These are phyloP conservation scores for Xylariaceae sp. DNA, from an alignment of 2,329 filamentous ascomycete genomes.

Conservation along the genomic window DNA sequence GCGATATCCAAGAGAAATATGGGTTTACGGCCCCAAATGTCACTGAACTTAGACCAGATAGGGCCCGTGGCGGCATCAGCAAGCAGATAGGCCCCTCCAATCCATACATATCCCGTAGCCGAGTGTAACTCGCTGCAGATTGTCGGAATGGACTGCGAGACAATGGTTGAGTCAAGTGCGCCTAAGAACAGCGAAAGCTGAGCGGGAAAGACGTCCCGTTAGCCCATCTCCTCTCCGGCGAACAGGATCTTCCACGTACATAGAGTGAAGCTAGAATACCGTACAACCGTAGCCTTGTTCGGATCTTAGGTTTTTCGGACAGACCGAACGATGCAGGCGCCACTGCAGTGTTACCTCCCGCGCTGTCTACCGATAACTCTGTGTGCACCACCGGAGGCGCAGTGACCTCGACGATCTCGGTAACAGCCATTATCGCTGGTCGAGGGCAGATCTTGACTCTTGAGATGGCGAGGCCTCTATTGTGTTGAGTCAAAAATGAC, in stretches of 20 bases:
- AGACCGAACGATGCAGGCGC: neutral
- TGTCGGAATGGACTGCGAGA: conserved; percentile 62
- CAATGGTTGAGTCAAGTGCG: conserved; percentile 56
- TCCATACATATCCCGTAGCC: conserved; percentile 69
- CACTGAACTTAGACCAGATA: conserved; percentile 62
- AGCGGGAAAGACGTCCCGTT: neutral
- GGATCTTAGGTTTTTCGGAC: neutral
- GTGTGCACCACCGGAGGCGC: neutral
- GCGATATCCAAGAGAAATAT: conserved; percentile 45
- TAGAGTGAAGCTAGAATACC: neutral
- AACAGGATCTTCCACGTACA: neutral
- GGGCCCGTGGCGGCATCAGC: conserved; percentile 63
- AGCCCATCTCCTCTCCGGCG: neutral
- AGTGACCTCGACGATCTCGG: neutral
- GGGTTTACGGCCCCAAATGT: conserved; percentile 55
- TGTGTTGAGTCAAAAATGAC: too few species aligned
- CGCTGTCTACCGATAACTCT: neutral
- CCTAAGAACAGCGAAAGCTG: conserved; percentile 42
- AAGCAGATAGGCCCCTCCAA: conserved; percentile 69
- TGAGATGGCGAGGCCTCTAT: too few species aligned
- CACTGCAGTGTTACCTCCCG: neutral
- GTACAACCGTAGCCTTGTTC: neutral
- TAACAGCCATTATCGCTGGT: neutral
- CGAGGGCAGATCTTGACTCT: too few species aligned
- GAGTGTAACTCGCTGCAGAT: conserved; percentile 62